Evolutionary conservation across 306 rosid species (phyloP), one percentile per base, ranked within the genome.

Genomic region (Dalbergia cochinchinensis): DNA sequence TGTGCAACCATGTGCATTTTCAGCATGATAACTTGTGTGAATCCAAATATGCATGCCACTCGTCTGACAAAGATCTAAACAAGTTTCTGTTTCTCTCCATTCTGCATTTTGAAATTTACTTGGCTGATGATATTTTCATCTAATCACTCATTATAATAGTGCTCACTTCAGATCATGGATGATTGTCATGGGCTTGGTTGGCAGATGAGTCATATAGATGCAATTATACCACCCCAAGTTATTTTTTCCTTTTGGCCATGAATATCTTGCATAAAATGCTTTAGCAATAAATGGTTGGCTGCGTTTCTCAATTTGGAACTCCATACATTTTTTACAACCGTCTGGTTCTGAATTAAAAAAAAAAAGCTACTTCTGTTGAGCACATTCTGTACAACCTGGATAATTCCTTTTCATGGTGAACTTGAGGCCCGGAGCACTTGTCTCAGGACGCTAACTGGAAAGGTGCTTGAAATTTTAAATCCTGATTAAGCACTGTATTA

Each of bases 341-440:
- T 80, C 53, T 64, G 26, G 39, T 65, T 65, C 8, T 53, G 13
- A 41, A 54, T n/a, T n/a, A n/a, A n/a, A n/a, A n/a, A 78, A 41
- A 42, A 53, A 44, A 15, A 41, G 42, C 61, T 39, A n/a, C 31
- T 68, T 50, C 26, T 61, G 35, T 41, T 37, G 33, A 68, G 57
- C 71, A 41, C 35, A 11, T 57, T 80, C 34, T 63, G 10, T 4
- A 26, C 53, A 63, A 50, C 7, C 62, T 64, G 13, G n/a, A 34
- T 50, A 12, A 3, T 76, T 39, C 51, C 9, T 33, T 50, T 76
- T 76, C 44, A 16, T 42, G 18, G 35, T 73, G 39, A 65, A 42
- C 57, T n/a, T 69, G 26, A 66, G 33, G 44, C 44, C 48, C 5
- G 54, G 26, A 13, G 19, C 70, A 31, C 19, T 34, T 51, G 62